Evolutionary conservation across 768 basidiomycete genomes (phyloP).

Genomic region (Leccinum truebloodii): DNA sequence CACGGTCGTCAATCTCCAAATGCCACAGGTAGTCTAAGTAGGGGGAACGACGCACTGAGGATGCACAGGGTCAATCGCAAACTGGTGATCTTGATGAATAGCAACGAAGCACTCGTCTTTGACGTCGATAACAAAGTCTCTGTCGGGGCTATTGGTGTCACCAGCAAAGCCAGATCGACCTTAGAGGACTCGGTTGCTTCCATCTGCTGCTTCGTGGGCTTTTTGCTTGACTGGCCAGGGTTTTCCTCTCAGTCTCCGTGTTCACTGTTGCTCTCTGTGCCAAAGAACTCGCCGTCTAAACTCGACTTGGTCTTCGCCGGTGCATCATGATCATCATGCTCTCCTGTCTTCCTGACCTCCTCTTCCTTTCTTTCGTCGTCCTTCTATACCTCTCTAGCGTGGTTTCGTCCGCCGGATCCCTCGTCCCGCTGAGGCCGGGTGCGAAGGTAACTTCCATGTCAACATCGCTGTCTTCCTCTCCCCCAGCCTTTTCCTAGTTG

Average conservation of each 20-base stretch:
- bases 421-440: constrained; percentile 68
- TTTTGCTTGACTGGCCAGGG: constrained; percentile 21
- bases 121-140: constrained; percentile 79
- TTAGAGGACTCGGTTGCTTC: constrained; percentile 29
- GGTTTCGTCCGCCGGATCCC: constrained; percentile 67
- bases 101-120: constrained; percentile 86
- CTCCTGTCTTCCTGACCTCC: constrained; percentile 47
- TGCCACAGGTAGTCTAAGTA: neutral
- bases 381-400: constrained; percentile 78
- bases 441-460: constrained; percentile 97
- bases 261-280: constrained; percentile 33
- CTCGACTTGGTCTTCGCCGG: constrained; percentile 11
- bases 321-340: constrained; percentile 22
- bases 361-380: constrained; percentile 66
- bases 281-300: constrained; percentile 78
- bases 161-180: constrained; percentile 66
- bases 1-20: neutral
- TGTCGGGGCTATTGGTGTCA: constrained; percentile 53
- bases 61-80: constrained; percentile 91
- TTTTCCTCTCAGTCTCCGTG: constrained; percentile 32
- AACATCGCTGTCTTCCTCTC: constrained; percentile 46
- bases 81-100: constrained; percentile 86
- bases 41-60: constrained; percentile 68
- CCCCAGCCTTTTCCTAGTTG: neutral
- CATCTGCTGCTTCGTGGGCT: constrained; percentile 20